Evolutionary conservation across 345 rosid species (phyloP).

Genomic region (Populus ilicifolia): DNA sequence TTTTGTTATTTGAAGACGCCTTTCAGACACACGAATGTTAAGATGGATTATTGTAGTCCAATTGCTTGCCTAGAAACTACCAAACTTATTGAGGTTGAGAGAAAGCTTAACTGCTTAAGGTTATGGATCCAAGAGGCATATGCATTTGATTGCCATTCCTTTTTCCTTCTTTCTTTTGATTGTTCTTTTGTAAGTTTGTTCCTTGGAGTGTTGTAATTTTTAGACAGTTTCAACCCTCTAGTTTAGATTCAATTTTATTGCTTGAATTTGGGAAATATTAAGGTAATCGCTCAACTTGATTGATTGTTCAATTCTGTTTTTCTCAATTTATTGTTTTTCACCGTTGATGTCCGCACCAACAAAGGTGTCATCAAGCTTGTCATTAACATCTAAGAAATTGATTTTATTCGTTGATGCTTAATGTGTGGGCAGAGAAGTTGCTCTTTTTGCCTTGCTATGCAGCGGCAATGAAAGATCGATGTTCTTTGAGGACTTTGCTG

Average conservation of each 20-base stretch:
- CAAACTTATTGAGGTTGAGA: conserved; percentile 5
- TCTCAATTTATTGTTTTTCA: neutral
- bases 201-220: conserved; percentile 1
- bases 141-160: neutral
- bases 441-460: neutral
- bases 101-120: neutral
- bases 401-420: too few species aligned
- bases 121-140: neutral
- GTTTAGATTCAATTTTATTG: conserved; percentile 18
- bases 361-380: neutral
- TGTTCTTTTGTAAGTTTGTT: conserved; percentile 15
- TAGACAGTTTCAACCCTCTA: conserved; percentile 18
- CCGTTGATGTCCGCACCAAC: neutral
- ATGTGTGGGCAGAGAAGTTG: neutral
- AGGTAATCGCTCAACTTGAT: conserved; percentile 17
- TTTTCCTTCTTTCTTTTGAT: neutral
- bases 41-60: neutral
- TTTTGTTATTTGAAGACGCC: neutral
- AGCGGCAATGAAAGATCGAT: neutral
- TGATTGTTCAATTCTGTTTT: conserved; percentile 10
- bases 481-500: neutral
- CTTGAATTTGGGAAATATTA: conserved; percentile 15
- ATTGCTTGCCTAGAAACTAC: neutral
- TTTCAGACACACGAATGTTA: neutral
- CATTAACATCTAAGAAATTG: neutral